A percentile compares a stretch with the other conserved stretches of the same genome.
Conservation (phyloP, 495 filamentous ascomycete genomes). For the Tuber umbilicatum region DNA sequence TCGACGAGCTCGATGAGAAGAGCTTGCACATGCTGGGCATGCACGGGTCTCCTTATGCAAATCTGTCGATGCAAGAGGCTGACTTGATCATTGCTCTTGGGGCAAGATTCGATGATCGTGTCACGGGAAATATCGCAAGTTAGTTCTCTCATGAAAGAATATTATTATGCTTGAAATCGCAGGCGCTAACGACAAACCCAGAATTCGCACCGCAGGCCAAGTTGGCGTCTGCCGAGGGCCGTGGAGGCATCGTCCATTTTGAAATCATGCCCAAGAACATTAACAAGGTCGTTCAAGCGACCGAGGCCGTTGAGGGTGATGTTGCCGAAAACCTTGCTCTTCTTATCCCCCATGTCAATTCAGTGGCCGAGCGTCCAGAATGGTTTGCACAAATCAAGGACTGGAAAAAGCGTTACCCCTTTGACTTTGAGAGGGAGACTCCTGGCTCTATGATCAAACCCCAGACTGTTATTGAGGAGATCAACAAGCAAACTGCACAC, state of each 20-base stretch:
- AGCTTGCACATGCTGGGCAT: constrained; percentile 77
- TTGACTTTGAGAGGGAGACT: constrained; percentile 67
- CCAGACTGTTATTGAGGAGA: constrained; percentile 73
- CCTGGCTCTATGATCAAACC: constrained; percentile 74
- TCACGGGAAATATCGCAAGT: constrained; percentile 56
- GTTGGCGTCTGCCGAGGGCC: constrained; percentile 59
- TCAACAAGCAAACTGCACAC: constrained; percentile 64
- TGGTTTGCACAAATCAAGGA: constrained; percentile 83
- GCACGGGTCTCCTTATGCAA: constrained; percentile 74
- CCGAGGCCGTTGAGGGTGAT: constrained; percentile 72
- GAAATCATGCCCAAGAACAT: constrained; percentile 82
- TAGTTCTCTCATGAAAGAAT: constrained; percentile 14
- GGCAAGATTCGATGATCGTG: constrained; percentile 71
- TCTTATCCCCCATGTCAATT: constrained; percentile 63
- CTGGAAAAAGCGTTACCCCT: constrained; percentile 82
- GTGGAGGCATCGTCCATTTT: constrained; percentile 74
- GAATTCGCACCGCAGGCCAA: constrained; percentile 63
- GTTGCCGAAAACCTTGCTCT: constrained; percentile 61
- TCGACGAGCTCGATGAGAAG: constrained; percentile 69
- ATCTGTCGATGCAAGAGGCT: constrained; percentile 71
- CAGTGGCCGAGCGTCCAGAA: constrained; percentile 59
- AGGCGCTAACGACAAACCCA: constrained; percentile 14
- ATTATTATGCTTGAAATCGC: not conserved
- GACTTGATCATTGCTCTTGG: constrained; percentile 73
- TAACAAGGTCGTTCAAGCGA: constrained; percentile 78